Conservation (phyloP, 805 yeast genomes). For the Kazachstania kunashirensis region DNA sequence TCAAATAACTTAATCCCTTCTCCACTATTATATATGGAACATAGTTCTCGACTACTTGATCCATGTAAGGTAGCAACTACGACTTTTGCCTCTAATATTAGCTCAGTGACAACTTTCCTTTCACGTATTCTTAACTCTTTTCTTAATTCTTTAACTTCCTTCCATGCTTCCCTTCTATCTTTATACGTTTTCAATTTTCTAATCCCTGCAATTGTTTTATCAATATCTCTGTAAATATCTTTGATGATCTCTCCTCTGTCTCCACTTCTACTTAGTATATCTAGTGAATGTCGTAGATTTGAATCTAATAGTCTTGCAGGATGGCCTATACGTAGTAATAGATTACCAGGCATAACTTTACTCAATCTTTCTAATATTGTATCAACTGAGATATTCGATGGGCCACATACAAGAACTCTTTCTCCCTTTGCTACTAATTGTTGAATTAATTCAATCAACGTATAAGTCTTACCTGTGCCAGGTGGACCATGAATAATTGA, state of each 20-base stretch:
- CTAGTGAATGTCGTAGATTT: conserved; percentile 65
- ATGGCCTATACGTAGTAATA: conserved; percentile 80
- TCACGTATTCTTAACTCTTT: conserved; percentile 65
- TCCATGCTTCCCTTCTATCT: conserved; percentile 60
- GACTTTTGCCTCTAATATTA: conserved; percentile 54
- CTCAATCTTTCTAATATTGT: conserved; percentile 73
- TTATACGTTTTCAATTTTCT: conserved; percentile 53
- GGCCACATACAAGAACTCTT: conserved; percentile 80
- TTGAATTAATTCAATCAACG: conserved; percentile 69
- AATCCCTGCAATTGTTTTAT: conserved; percentile 42
- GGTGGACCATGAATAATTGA: conserved; percentile 69
- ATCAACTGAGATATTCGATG: conserved; percentile 88
- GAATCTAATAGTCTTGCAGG: conserved; percentile 72
- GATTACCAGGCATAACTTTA: conserved; percentile 33
- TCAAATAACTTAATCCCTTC: conserved; percentile 43
- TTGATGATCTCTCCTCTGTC: conserved; percentile 51
- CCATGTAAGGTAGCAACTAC: conserved; percentile 84
- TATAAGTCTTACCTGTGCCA: conserved; percentile 76
- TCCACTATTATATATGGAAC: conserved; percentile 36
- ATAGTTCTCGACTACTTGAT: conserved; percentile 62
- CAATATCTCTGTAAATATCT: conserved; percentile 67
- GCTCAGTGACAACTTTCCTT: conserved; percentile 46
- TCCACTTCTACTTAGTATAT: conserved; percentile 51
- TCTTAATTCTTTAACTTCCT: conserved; percentile 55
- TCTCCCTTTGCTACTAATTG: conserved; percentile 47